Evolutionary conservation across 306 rosid species (phyloP).

Genomic region (Gastrolobium villosum): DNA sequence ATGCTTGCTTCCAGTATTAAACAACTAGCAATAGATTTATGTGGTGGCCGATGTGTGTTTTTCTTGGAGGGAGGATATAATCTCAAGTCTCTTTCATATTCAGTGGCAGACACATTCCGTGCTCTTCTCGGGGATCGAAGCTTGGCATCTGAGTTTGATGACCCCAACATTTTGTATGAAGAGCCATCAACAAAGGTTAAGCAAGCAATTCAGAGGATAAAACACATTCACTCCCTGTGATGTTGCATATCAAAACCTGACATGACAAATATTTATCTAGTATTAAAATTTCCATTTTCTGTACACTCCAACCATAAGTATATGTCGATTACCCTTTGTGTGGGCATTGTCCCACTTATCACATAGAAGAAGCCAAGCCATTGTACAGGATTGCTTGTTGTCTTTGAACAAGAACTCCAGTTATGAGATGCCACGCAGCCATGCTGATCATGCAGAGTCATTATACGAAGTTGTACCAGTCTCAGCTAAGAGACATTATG

Average conservation of each 20-base stretch:
- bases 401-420: constrained; percentile 18
- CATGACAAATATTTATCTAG: constrained; percentile 33
- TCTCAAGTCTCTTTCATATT: constrained; percentile 77
- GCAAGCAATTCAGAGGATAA: constrained; percentile 74
- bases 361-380: constrained; percentile 42
- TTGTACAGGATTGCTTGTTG: constrained; percentile 30
- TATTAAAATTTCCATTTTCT: constrained; percentile 25
- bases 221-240: constrained; percentile 67
- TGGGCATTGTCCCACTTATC: constrained; percentile 30
- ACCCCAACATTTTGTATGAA: constrained; percentile 77
- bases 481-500: background rate
- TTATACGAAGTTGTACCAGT: background rate
- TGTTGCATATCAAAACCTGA: constrained; percentile 38
- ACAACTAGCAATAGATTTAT: constrained; percentile 79
- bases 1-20: constrained; percentile 79
- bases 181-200: constrained; percentile 78
- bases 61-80: constrained; percentile 97
- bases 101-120: constrained; percentile 85
- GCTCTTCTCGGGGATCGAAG: constrained; percentile 87
- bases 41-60: constrained; percentile 79
- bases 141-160: constrained; percentile 80
- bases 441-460: constrained; percentile 26
- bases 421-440: constrained; percentile 16
- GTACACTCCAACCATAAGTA: constrained; percentile 29
- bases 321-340: constrained; percentile 17